A percentile compares a stretch with the other conserved stretches of the same genome.
Conservation (phyloP, 306 rosid genomes). For the Pterocarpus macrocarpus region DNA sequence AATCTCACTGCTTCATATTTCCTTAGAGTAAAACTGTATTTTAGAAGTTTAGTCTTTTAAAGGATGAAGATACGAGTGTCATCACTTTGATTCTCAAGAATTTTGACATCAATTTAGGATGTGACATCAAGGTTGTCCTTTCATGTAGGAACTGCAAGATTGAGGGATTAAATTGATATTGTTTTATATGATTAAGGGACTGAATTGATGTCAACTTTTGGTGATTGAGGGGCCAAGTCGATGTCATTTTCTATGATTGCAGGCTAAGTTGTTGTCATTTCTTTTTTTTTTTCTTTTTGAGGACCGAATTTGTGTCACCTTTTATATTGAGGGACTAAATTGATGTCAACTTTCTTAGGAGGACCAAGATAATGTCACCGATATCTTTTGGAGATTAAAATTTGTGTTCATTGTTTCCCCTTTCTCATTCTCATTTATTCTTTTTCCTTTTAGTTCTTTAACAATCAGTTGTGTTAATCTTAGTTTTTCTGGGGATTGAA, state of each 20-base stretch:
- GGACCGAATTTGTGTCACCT: neutral
- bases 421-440: conserved; percentile 2
- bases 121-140: neutral
- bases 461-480: conserved; percentile 15
- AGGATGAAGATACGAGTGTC: neutral
- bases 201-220: neutral
- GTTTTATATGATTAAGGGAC: neutral
- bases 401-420: neutral
- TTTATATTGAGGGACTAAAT: neutral
- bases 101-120: neutral
- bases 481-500: conserved; percentile 39
- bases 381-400: neutral
- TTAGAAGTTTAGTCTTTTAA: neutral
- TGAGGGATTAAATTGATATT: neutral
- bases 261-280: neutral
- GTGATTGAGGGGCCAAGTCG: neutral
- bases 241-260: neutral
- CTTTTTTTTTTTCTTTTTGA: neutral
- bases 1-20: conserved; percentile 45
- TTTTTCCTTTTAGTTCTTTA: conserved; percentile 30
- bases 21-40: neutral
- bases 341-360: neutral
- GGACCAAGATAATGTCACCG: neutral
- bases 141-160: neutral
- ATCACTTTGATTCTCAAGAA: neutral